phyloP scores from a whole-genome alignment of 768 basidiomycete genomes.

The Tubosaeta sp. region DNA sequence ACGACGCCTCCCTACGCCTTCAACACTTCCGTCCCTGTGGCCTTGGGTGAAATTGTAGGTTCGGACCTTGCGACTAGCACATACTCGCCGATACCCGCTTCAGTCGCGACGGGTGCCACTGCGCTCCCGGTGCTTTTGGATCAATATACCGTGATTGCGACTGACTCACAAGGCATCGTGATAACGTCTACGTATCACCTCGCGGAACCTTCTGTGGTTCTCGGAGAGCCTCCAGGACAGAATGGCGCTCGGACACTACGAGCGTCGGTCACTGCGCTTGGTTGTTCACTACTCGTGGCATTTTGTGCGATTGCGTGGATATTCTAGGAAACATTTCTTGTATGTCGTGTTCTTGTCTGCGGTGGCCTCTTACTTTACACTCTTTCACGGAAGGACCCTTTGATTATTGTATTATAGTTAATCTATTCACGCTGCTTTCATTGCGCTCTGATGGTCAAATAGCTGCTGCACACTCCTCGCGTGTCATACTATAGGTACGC shows the following conservation, averaged over 20 bases:
- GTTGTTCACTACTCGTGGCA: constrained; percentile 8
- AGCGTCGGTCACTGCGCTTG: constrained; percentile 9
- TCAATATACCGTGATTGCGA: constrained; percentile 52
- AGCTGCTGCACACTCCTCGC: no score
- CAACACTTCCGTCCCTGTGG: constrained; percentile 59
- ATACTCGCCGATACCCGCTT: constrained; percentile 55
- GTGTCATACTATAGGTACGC: no score
- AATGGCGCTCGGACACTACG: constrained; percentile 19
- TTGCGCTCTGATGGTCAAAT: no score
- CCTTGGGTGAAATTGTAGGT: constrained; percentile 50
- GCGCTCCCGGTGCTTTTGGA: constrained; percentile 55
- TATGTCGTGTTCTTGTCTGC: neutral
- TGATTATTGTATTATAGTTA: neutral
- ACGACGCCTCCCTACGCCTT: constrained; percentile 63
- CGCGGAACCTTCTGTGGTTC: constrained; percentile 41
- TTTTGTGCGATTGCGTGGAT: constrained; percentile 13
- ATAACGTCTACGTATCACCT: constrained; percentile 52
- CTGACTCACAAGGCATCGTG: constrained; percentile 50
- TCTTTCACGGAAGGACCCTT: neutral
- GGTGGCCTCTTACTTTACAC: neutral
- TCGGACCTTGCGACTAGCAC: constrained; percentile 70
- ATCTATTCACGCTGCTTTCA: neutral
- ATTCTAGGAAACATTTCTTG: constrained; percentile 6
- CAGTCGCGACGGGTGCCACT: constrained; percentile 41
- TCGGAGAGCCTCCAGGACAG: constrained; percentile 67